Evolutionary conservation across 768 basidiomycete genomes (phyloP).

Genomic region (Botryobasidium botryosum): DNA sequence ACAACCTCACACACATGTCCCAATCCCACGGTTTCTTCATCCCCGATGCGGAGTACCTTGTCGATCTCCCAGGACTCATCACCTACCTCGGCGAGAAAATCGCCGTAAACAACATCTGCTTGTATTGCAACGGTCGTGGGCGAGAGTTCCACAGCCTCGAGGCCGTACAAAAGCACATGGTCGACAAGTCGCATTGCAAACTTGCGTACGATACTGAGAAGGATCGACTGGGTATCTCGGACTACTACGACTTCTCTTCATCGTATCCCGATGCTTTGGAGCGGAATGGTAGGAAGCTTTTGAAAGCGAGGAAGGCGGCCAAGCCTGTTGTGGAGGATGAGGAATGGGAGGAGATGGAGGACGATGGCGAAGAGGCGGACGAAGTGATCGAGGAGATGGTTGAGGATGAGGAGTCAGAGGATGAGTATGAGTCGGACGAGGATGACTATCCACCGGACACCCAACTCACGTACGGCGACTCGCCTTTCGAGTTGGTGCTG

Average conservation of each 20-base stretch:
- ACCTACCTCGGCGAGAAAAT: slow-evolving; percentile 84
- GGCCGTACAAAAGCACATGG: slow-evolving; percentile 89
- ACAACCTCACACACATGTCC: slow-evolving; percentile 79
- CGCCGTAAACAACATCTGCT: slow-evolving; percentile 81
- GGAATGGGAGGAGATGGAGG: slow-evolving; percentile 18
- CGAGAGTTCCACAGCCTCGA: slow-evolving; percentile 69
- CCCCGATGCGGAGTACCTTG: slow-evolving; percentile 81
- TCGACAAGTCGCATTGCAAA: slow-evolving; percentile 93
- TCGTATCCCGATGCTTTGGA: slow-evolving; percentile 56
- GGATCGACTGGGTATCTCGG: slow-evolving; percentile 75
- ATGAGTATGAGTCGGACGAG: slow-evolving; percentile 20
- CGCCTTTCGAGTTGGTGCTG: slow-evolving; percentile 73
- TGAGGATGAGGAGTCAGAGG: slow-evolving; percentile 27
- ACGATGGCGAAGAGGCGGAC: slow-evolving; percentile 16
- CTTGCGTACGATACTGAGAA: slow-evolving; percentile 70
- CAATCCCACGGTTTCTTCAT: slow-evolving; percentile 82
- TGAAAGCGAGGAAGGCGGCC: slow-evolving; percentile 23
- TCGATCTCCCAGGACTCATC: slow-evolving; percentile 68
- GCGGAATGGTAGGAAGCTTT: neutral
- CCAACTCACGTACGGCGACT: slow-evolving; percentile 61
- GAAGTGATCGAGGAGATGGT: slow-evolving; percentile 20
- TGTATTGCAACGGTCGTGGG: slow-evolving; percentile 73
- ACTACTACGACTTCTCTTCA: slow-evolving; percentile 79
- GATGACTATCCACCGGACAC: slow-evolving; percentile 30
- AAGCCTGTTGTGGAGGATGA: slow-evolving; percentile 18